Base-by-base conservation (phyloP, 1,284 basidiomycete species). In the Peniophora sp. region DNA sequence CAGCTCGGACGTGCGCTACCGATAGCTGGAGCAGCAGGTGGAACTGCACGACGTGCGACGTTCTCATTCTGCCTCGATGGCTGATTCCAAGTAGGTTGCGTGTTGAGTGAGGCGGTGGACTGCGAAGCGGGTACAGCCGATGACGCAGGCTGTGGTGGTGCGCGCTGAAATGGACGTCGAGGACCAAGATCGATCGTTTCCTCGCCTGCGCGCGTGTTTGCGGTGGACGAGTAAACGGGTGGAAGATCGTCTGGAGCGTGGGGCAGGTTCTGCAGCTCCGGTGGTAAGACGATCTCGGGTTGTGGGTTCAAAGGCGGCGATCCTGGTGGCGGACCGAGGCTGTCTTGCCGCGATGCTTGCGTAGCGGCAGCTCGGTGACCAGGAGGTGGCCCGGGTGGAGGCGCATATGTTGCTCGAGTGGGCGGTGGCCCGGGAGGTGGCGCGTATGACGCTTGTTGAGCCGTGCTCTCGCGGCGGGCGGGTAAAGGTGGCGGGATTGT, bases 151-250 rank as follows among this genome's bases (percentile, higher is more conserved):
- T 27, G 57, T 3, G 62, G 61, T 2, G 68, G 74, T 0, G 75
- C 60, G 12, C 59, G 66, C 57, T 83, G 81, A 59, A 83, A 87
- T 0, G 85, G 83, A 14, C 83, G 62, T 8, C 65, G 56, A 0
- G 85, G 85, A 0, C 85, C 85, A 25, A 74, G 65, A 54, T 84
- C 77, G 5, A 88, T 56, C 0, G 83, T 78, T 2, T 70, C 64
- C 61, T 88, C 85, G 11, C 83, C 85, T 2, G 73, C 66, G 48
- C 63, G 58, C 11, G 69, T 49, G 50, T 82, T 74, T 1, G 85
- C 74, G 2, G 72, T 58, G 0, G 77, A 68, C 0, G 83, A 83
- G 58, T 88, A 88, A 0, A 83, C 79, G 0, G 85, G 85, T 0
- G 84, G 85, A 3, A 73, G 67, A 17, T 82, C 79, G 17, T 81